A percentile compares a stretch with the other conserved stretches of the same genome.
phyloP scores from a whole-genome alignment of 2,329 filamentous ascomycete species.

The Phialophora tarda region DNA sequence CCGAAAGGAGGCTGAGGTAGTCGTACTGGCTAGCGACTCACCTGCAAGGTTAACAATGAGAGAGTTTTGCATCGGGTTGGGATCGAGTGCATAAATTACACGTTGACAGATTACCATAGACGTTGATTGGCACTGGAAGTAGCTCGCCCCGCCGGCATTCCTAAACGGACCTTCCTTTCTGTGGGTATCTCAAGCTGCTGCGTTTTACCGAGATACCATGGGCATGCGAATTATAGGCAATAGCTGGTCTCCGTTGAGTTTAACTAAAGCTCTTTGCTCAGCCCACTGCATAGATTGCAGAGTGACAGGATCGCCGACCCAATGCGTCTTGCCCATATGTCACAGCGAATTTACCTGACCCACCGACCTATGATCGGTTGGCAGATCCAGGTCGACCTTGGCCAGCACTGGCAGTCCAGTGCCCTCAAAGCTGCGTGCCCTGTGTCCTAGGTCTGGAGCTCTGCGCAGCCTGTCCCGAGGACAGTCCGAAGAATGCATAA shows the following conservation, averaged over 20 bases:
- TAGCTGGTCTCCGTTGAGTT: not conserved
- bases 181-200: not conserved
- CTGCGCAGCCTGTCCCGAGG: not conserved
- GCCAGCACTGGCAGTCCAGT: not conserved
- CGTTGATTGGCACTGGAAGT: not conserved
- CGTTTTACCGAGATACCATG: not conserved
- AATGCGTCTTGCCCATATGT: not conserved
- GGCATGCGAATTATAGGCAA: not conserved
- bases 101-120: not conserved
- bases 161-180: not conserved
- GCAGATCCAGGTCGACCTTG: not conserved
- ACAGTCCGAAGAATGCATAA: not conserved
- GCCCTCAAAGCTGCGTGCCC: not conserved
- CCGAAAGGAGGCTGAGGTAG: not conserved
- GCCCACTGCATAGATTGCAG: not conserved
- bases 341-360: not conserved
- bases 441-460: not conserved
- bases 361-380: not conserved
- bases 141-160: not conserved
- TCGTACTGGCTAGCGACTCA: not conserved
- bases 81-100: constrained; percentile 1
- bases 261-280: not conserved
- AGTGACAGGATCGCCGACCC: not conserved
- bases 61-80: not conserved
- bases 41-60: not conserved